phyloP scores from a whole-genome alignment of 495 filamentous ascomycete genomes.

The Coniosporium apollinis region DNA sequence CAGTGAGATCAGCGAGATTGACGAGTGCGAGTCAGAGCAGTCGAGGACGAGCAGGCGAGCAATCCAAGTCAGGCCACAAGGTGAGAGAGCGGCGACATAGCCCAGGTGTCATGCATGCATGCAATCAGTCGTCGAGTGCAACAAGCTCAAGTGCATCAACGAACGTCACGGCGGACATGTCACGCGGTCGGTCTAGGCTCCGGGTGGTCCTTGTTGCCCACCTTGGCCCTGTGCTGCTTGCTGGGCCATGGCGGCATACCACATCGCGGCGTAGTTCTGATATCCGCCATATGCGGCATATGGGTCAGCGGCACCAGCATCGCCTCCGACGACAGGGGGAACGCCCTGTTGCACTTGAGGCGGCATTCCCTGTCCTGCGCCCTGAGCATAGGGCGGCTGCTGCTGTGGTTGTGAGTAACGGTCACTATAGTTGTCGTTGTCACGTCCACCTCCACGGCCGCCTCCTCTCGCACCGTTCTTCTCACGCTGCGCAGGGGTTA shows the following conservation, averaged over 20 bases:
- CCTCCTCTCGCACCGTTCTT: slow-evolving; percentile 20
- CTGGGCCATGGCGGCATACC: slow-evolving; percentile 39
- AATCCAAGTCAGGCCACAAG: too few species aligned
- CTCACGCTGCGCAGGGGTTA: slow-evolving; percentile 33
- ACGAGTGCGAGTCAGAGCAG: too few species aligned
- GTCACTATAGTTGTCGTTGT: slow-evolving; percentile 21
- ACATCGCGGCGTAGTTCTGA: slow-evolving; percentile 43
- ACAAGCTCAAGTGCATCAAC: background rate
- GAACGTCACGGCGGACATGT: background rate
- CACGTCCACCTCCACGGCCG: slow-evolving; percentile 22
- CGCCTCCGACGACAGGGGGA: slow-evolving; percentile 14
- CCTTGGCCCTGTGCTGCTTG: slow-evolving; percentile 19
- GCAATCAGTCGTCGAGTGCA: background rate
- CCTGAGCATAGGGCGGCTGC: slow-evolving; percentile 22
- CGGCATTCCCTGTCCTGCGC: slow-evolving; percentile 29
- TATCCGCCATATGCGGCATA: slow-evolving; percentile 54
- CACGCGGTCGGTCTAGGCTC: background rate
- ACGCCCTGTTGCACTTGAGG: slow-evolving; percentile 21
- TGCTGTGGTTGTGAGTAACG: slow-evolving; percentile 28
- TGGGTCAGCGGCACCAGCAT: slow-evolving; percentile 32
- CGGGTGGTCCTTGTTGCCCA: background rate
- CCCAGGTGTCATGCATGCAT: too few species aligned
- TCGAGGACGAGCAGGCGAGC: too few species aligned
- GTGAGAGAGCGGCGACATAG: too few species aligned
- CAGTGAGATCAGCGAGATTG: too few species aligned